Evolutionary conservation across 352 stramenopile genomes (phyloP).

Genomic region (Phytophthora fragariae): DNA sequence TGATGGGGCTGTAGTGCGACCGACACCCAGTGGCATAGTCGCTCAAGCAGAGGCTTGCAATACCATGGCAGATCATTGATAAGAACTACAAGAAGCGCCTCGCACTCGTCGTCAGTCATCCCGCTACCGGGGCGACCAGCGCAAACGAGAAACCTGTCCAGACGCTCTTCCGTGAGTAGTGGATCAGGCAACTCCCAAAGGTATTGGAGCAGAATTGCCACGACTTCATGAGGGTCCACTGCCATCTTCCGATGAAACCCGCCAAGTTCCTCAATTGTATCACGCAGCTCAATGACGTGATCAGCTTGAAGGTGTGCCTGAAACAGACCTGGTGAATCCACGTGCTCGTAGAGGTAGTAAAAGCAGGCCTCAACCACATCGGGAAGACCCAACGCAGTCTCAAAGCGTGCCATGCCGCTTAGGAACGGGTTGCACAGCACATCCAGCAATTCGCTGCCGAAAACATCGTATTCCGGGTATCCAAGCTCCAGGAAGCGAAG

Average conservation of each 20-base stretch:
- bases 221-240: conserved; percentile 82
- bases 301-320: conserved; percentile 81
- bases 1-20: conserved; percentile 68
- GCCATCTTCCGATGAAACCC: conserved; percentile 87
- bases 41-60: conserved; percentile 78
- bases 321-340: conserved; percentile 82
- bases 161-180: conserved; percentile 73
- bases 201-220: conserved; percentile 82
- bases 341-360: conserved; percentile 79
- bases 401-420: conserved; percentile 85
- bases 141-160: conserved; percentile 77
- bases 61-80: conserved; percentile 87
- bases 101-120: conserved; percentile 65
- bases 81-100: conserved; percentile 67
- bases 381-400: conserved; percentile 83
- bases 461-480: conserved; percentile 87
- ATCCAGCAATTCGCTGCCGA: conserved; percentile 75
- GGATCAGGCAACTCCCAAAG: conserved; percentile 85
- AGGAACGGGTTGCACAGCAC: conserved; percentile 88
- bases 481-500: conserved; percentile 86
- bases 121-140: conserved; percentile 37
- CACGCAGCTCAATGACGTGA: conserved; percentile 81
- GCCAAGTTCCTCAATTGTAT: conserved; percentile 84
- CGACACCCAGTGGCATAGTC: conserved; percentile 70
- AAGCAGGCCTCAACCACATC: conserved; percentile 84